Conservation (phyloP, 2,329 filamentous ascomycete genomes). For the Paecilomyces fulvus region DNA sequence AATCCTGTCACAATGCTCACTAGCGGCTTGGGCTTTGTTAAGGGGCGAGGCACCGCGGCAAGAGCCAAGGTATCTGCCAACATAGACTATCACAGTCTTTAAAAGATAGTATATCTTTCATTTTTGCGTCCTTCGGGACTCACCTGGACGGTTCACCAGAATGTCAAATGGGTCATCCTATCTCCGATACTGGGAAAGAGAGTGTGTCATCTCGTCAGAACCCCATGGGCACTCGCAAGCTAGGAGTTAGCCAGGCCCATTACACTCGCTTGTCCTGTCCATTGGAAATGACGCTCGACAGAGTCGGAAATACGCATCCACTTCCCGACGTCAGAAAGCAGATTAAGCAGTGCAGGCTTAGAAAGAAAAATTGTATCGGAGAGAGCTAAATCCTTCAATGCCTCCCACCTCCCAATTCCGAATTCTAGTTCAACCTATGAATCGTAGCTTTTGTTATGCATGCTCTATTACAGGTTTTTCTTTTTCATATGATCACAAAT, state of each 20-base stretch:
- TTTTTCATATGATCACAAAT: not conserved
- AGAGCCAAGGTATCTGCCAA: not conserved
- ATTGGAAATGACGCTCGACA: no score
- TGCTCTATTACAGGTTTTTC: constrained; percentile 1
- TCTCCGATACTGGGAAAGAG: not conserved
- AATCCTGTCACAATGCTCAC: not conserved
- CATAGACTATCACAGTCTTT: not conserved
- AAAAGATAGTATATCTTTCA: not conserved
- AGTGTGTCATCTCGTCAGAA: not conserved
- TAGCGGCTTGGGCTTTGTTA: not conserved
- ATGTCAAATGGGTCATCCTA: not conserved
- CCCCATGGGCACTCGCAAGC: not conserved
- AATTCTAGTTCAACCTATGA: not conserved
- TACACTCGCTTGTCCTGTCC: not conserved
- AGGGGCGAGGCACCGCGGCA: not conserved
- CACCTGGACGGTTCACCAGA: not conserved
- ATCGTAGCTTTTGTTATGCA: not conserved
- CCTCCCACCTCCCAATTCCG: not conserved
- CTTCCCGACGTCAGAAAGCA: no score
- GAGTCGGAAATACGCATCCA: no score
- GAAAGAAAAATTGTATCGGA: not conserved
- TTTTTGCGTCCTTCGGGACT: not conserved
- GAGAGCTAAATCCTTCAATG: not conserved
- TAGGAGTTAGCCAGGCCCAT: not conserved
- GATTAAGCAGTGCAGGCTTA: not conserved